Percentiles rank a stretch among this genome's conserved stretches.
Evolutionary conservation across 202 grass and related monocot species (phyloP).

Genomic region (Schoenoplectus tabernaemontani): DNA sequence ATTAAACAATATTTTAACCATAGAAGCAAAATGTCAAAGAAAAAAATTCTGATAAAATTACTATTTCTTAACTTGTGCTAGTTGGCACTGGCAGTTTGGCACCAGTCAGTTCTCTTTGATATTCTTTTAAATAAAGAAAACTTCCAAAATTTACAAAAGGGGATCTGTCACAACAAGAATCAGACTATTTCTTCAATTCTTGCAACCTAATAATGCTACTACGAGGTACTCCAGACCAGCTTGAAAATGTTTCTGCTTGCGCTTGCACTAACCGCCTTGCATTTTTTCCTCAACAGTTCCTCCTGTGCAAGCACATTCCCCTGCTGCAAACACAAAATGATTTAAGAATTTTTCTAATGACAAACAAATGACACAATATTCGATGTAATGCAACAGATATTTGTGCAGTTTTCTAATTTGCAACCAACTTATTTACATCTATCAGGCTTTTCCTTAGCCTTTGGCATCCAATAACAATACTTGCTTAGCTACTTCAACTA

Average conservation of each 20-base stretch:
- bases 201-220: constrained; percentile 18
- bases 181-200: not conserved
- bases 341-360: not conserved
- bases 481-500: not conserved
- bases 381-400: not conserved
- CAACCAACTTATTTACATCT: not conserved
- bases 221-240: constrained; percentile 42
- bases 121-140: not conserved
- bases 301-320: constrained; percentile 44
- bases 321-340: constrained; percentile 32
- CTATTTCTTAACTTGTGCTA: not conserved
- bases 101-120: not conserved
- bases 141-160: not conserved
- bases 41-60: not conserved
- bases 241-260: constrained; percentile 78
- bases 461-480: not conserved
- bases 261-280: constrained; percentile 30
- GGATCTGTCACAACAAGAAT: not conserved
- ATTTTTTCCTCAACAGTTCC: constrained; percentile 61
- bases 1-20: not conserved
- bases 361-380: not conserved
- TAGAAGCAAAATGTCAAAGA: not conserved
- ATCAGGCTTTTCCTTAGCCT: too few species aligned
- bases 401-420: not conserved
- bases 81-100: not conserved